Percentiles rank a stretch among this genome's conserved stretches.
phyloP scores from a whole-genome alignment of 2,329 filamentous ascomycete species.

The Microdochium paspali region DNA sequence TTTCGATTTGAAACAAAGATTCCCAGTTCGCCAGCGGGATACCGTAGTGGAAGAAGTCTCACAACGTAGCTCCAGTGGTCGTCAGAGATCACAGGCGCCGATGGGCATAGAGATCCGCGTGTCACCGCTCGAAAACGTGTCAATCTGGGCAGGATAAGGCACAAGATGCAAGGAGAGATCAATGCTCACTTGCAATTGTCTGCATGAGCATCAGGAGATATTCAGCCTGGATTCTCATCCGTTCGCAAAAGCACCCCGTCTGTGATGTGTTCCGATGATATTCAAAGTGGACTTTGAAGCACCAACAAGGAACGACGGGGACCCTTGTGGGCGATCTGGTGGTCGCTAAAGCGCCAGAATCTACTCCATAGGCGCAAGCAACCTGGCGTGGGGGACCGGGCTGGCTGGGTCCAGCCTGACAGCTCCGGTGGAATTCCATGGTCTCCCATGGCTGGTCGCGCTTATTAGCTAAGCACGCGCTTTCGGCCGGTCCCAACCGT shows the following conservation, averaged over 20 bases:
- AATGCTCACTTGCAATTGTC: no score
- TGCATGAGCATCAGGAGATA: no score
- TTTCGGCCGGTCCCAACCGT: not conserved
- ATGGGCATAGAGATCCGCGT: not conserved
- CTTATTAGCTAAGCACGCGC: not conserved
- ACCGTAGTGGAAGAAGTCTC: not conserved
- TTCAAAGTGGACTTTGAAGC: not conserved
- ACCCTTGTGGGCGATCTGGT: not conserved
- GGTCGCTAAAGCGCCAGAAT: not conserved
- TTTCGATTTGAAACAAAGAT: no score
- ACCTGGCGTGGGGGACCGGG: not conserved
- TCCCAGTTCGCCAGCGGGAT: no score
- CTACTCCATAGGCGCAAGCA: not conserved
- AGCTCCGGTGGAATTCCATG: not conserved
- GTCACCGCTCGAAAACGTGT: not conserved
- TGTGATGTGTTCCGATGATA: not conserved
- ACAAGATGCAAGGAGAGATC: no score
- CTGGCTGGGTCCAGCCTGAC: no score
- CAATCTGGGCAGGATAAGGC: not conserved
- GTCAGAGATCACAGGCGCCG: not conserved
- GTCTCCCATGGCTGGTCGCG: not conserved
- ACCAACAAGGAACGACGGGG: not conserved
- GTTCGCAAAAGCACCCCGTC: no score
- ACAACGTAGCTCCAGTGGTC: not conserved
- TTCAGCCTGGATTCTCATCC: no score